Base-by-base conservation (phyloP, 2,329 filamentous ascomycete species). In the Dendrostoma leiphaemia region DNA sequence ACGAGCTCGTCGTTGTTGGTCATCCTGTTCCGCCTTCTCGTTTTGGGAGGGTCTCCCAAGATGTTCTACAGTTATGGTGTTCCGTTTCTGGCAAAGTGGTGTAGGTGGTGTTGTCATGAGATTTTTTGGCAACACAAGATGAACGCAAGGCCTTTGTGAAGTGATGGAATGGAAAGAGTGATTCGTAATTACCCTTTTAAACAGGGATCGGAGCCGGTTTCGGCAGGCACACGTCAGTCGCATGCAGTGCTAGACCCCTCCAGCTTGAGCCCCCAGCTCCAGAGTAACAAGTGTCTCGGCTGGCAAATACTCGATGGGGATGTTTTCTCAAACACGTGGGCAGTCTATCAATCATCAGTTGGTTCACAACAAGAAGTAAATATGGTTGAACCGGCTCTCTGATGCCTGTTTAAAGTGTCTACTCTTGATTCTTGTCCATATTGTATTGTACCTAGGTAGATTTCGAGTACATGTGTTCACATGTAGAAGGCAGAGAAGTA, bases 1-100 rank as follows among this genome's bases (percentile, higher is more conserved):
- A 88, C 74, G 59, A 87, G 79, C 60, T 80, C 72, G 67, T 85
- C 78, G 62, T 78, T 75, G 26, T 21, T 69, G 68, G 44, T 65
- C 59, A 48, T 38, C 7, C 23, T 37, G 51, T 31, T 38, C 24
- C 48, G 19, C 31, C n/a, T n/a, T n/a, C n/a, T n/a, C n/a, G n/a
- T n/a, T n/a, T n/a, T n/a, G n/a, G n/a, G n/a, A n/a, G n/a, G n/a
- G n/a, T n/a, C n/a, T n/a, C n/a, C n/a, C n/a, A n/a, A n/a, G n/a
- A n/a, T n/a, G n/a, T n/a, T n/a, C n/a, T n/a, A n/a, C n/a, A n/a
- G n/a, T n/a, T n/a, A n/a, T n/a, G n/a, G n/a, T n/a, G n/a, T n/a
- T n/a, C n/a, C n/a, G n/a, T n/a, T n/a, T n/a, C n/a, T n/a, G n/a
- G n/a, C n/a, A n/a, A n/a, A n/a, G n/a, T n/a, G n/a, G n/a, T n/a